Evolutionary conservation across 1,284 basidiomycete genomes (phyloP).

Genomic region (Leccinum discolor): DNA sequence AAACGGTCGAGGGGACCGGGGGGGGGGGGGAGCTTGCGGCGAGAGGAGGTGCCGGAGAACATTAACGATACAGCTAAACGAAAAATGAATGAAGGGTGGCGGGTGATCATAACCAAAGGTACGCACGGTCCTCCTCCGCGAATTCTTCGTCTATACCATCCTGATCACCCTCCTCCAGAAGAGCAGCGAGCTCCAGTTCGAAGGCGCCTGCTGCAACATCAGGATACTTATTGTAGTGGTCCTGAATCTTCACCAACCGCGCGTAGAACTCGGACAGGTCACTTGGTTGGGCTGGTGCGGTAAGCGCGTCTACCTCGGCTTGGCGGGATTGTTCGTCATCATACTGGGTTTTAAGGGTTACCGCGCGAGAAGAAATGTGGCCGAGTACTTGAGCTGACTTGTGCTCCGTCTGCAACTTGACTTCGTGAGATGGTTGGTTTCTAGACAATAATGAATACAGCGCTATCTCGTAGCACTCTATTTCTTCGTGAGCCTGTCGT

Average conservation of each 20-base stretch:
- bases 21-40: neutral
- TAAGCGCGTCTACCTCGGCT: slow-evolving; percentile 62
- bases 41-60: too few relatives aligned
- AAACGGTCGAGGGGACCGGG: too few relatives aligned
- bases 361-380: slow-evolving; percentile 73
- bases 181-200: slow-evolving; percentile 78
- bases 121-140: slow-evolving; percentile 80
- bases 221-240: slow-evolving; percentile 96
- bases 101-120: slow-evolving; percentile 1
- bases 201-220: slow-evolving; percentile 80
- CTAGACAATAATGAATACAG: slow-evolving; percentile 73
- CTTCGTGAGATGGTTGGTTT: slow-evolving; percentile 60
- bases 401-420: slow-evolving; percentile 79
- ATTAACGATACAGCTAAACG: too few relatives aligned
- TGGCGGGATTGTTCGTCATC: slow-evolving; percentile 71
- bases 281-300: slow-evolving; percentile 56
- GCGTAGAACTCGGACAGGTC: slow-evolving; percentile 94
- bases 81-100: slow-evolving; percentile 14
- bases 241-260: slow-evolving; percentile 92
- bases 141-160: slow-evolving; percentile 73
- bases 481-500: slow-evolving; percentile 93
- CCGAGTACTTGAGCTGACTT: slow-evolving; percentile 86
- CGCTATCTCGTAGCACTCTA: slow-evolving; percentile 85
- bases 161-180: slow-evolving; percentile 73
- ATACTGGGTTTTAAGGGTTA: slow-evolving; percentile 70